A percentile compares a stretch with the other conserved stretches of the same genome.
These are phyloP conservation scores for Coniella vitis DNA, from an alignment of 2,329 filamentous ascomycete species.

Conservation along the genomic window DNA sequence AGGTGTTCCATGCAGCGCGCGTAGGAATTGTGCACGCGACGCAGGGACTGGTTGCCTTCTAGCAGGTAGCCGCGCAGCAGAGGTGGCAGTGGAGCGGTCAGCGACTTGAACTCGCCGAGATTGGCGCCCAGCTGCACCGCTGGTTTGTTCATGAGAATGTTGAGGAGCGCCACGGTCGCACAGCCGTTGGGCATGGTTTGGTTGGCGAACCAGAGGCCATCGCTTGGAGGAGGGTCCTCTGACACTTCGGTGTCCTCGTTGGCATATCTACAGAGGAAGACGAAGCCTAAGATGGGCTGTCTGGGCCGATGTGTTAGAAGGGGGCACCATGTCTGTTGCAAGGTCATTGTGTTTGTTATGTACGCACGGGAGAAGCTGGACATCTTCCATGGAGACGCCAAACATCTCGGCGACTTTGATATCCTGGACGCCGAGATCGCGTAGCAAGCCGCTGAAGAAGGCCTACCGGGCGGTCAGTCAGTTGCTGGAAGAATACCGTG, in stretches of 20 bases:
- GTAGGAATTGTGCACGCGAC: slow-evolving; percentile 81
- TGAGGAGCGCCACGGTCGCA: slow-evolving; percentile 85
- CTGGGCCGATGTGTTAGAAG: slow-evolving; percentile 35
- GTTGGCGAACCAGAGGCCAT: slow-evolving; percentile 86
- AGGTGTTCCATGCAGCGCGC: slow-evolving; percentile 73
- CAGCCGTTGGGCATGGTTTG: slow-evolving; percentile 84
- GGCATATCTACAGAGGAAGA: slow-evolving; percentile 75
- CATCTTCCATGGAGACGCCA: slow-evolving; percentile 53
- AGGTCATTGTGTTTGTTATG: slow-evolving; percentile 3
- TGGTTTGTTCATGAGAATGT: slow-evolving; percentile 82
- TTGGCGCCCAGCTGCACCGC: slow-evolving; percentile 61
- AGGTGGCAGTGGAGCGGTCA: slow-evolving; percentile 62
- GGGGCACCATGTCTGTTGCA: background rate
- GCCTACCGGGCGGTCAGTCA: slow-evolving; percentile 42
- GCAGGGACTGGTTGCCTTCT: slow-evolving; percentile 67
- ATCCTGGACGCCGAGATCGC: slow-evolving; percentile 67
- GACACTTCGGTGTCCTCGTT: slow-evolving; percentile 47
- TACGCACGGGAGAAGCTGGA: slow-evolving; percentile 56
- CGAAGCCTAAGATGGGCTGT: slow-evolving; percentile 73
- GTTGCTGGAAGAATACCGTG: background rate
- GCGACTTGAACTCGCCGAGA: slow-evolving; percentile 64
- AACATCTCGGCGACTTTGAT: slow-evolving; percentile 73
- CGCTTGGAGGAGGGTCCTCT: slow-evolving; percentile 42
- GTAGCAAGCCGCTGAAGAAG: slow-evolving; percentile 80
- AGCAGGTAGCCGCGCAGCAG: slow-evolving; percentile 70